These are phyloP conservation scores for Scleromitrula shiraiana DNA, from an alignment of 2,329 filamentous ascomycete genomes.

Conservation along the genomic window DNA sequence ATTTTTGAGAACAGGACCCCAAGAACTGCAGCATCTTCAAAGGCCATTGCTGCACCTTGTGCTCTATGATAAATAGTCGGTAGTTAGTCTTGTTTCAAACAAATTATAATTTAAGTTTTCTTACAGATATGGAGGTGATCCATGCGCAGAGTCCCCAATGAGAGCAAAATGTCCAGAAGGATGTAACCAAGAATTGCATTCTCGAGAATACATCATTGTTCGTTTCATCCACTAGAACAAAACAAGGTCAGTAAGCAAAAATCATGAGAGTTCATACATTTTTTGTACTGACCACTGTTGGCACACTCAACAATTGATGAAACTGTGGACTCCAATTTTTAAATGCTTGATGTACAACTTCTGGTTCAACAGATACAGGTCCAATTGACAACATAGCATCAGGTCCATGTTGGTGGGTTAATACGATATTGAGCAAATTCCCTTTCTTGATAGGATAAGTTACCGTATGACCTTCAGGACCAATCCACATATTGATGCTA, in stretches of 20 bases:
- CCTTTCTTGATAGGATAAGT: background rate
- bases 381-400: background rate
- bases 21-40: conserved; percentile 53
- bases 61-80: conserved; percentile 31
- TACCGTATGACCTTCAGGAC: background rate
- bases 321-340: background rate
- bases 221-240: background rate
- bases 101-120: background rate
- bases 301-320: background rate
- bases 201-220: background rate
- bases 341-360: background rate
- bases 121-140: background rate
- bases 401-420: background rate
- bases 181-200: background rate
- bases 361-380: background rate
- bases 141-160: background rate
- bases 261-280: too few relatives aligned
- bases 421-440: background rate
- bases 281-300: background rate
- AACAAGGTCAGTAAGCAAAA: background rate
- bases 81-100: background rate
- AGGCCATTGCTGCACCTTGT: conserved; percentile 56
- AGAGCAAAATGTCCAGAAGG: background rate
- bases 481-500: background rate
- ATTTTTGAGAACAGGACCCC: conserved; percentile 39